These are phyloP conservation scores for Orbilia javanica DNA, from an alignment of 2,329 filamentous ascomycete species.

Conservation along the genomic window DNA sequence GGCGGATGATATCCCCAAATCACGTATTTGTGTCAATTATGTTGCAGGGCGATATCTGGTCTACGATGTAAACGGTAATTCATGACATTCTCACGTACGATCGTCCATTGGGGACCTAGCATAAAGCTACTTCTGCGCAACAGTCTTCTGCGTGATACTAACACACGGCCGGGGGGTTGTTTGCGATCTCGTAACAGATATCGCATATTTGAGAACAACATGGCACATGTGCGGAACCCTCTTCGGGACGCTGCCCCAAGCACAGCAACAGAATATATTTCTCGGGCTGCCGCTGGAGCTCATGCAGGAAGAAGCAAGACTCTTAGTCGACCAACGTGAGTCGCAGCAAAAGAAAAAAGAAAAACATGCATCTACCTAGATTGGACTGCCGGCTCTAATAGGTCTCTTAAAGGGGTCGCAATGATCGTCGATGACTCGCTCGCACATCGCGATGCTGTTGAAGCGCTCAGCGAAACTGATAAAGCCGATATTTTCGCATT, in stretches of 20 bases:
- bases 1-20: constrained; percentile 67
- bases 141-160: constrained; percentile 4
- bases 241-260: constrained; percentile 88
- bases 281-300: constrained; percentile 88
- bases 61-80: constrained; percentile 85
- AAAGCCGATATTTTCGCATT: constrained; percentile 34
- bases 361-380: not conserved
- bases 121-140: not conserved
- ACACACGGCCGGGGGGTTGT: constrained; percentile 10
- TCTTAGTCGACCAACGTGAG: constrained; percentile 82
- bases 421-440: constrained; percentile 39
- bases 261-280: constrained; percentile 95
- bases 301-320: constrained; percentile 86
- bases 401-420: constrained; percentile 25
- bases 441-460: constrained; percentile 31
- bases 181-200: constrained; percentile 35
- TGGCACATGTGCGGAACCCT: constrained; percentile 89
- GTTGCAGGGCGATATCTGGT: constrained; percentile 86
- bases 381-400: constrained; percentile 22
- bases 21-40: constrained; percentile 78
- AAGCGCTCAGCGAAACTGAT: constrained; percentile 29
- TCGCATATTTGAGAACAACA: constrained; percentile 69
- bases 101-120: not conserved
- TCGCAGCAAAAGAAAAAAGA: constrained; percentile 70
- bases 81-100: constrained; percentile 67